Conservation (phyloP, 139 green algal genomes). For the Nannochloris sp. region DNA sequence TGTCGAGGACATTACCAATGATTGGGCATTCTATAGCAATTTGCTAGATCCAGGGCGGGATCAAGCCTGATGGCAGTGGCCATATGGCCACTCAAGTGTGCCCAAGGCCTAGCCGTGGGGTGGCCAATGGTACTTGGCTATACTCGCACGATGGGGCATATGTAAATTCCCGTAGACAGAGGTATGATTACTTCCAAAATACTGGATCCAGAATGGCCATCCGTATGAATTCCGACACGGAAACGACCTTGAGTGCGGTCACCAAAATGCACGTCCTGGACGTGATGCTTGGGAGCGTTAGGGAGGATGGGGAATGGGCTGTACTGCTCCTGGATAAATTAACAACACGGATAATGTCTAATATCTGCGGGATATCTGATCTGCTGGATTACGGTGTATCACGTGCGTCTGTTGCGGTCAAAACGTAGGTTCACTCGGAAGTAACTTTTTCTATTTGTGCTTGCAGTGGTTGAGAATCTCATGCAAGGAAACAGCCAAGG, state of each 20-base stretch:
- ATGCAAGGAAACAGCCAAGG: neutral
- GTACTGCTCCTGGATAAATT: slow-evolving; percentile 72
- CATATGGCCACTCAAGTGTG: no score
- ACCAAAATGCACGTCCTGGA: slow-evolving; percentile 14
- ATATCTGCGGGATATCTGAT: slow-evolving; percentile 47
- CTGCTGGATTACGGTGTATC: slow-evolving; percentile 53
- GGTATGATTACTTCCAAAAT: no score
- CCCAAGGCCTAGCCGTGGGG: no score
- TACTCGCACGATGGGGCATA: no score
- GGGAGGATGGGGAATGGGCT: slow-evolving; percentile 51
- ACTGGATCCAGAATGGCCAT: neutral
- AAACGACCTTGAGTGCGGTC: slow-evolving; percentile 6
- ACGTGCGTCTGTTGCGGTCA: slow-evolving; percentile 14
- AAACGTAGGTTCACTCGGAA: neutral
- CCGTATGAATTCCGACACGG: neutral
- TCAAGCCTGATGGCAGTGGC: no score
- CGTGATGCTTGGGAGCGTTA: slow-evolving; percentile 65
- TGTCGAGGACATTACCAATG: no score
- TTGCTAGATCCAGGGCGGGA: no score
- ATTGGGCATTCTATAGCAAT: no score
- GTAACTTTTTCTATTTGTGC: neutral
- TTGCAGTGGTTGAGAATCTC: slow-evolving; percentile 70
- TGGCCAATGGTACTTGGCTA: no score
- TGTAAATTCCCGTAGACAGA: no score
- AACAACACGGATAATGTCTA: slow-evolving; percentile 59